Base-by-base conservation (phyloP, 176 grass and related monocot genomes). In the Coix lacrymajobi region DNA sequence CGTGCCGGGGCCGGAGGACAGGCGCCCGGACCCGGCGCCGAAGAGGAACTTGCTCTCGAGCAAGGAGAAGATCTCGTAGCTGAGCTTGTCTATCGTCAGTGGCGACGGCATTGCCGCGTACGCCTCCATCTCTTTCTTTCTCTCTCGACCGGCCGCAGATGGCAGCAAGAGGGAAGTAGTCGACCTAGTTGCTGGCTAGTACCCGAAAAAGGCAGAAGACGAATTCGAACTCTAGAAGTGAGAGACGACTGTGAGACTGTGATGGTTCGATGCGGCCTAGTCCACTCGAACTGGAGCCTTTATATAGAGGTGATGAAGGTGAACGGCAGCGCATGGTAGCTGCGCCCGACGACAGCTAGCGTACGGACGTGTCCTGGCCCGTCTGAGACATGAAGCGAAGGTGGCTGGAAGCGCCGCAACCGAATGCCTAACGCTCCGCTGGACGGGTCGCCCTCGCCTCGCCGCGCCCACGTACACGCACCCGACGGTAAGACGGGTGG, bases 1-100 rank as follows among this genome's bases (percentile, higher is more conserved):
- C 36, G 92, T 76, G 0, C 58, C 52, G 6, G 88, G 62, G 40
- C 89, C 89, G 39, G 61, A 94, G 51, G 86, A 94, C 39, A 43
- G 40, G 40, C 40, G 13, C 44, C 44, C 44, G 13, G 44, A n/a
- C 13, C 46, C 22, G 52, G 7, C 76, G 51, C 89, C 89, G 62
- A 94, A 94, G 6, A 94, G 54, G 87, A 94, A 91, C 84, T 85
- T 94, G 84, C 72, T 91, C 81, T 94, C 92, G 6, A 94, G 81
- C 41, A 94, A 0, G 29, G 89, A 91, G 84, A 91, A 94, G 61
- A 91, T 94, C 73, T 91, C 87, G 78, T 89, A 80, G 84, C 89
- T 87, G 58, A 94, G 87, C 89, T 81, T 94, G 73, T 89, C 86
- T 0, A 20, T 4, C 63, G 26, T 9, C 3, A 11, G 71, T 0